Conservation (phyloP, 1,139 yeast genomes). For the Hanseniaspora uvarum region DNA sequence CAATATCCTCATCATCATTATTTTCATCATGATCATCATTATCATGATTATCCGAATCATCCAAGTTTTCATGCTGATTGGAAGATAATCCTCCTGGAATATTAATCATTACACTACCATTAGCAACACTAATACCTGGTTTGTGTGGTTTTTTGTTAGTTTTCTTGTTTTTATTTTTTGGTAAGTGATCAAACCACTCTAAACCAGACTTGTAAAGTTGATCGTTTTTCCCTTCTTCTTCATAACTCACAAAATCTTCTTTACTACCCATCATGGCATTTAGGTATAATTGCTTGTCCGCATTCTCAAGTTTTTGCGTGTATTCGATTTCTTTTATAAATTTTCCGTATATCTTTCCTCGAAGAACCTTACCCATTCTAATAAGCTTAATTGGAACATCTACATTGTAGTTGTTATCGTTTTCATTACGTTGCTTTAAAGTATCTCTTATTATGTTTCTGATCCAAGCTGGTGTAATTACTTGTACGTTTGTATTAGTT, state of each 20-base stretch:
- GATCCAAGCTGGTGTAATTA: conserved; percentile 37
- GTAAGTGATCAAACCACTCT: conserved; percentile 18
- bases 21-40: conserved; percentile 34
- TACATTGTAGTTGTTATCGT: neutral
- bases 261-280: conserved; percentile 23
- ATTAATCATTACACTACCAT: conserved; percentile 54
- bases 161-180: conserved; percentile 18
- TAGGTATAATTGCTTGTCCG: conserved; percentile 16
- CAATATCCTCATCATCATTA: conserved; percentile 6
- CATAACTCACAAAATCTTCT: conserved; percentile 15
- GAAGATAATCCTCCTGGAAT: conserved; percentile 22
- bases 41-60: conserved; percentile 26
- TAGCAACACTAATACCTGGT: conserved; percentile 31
- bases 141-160: conserved; percentile 21
- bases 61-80: neutral
- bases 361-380: conserved; percentile 13
- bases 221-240: conserved; percentile 18
- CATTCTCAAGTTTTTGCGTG: conserved; percentile 19
- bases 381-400: conserved; percentile 9
- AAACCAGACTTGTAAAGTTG: conserved; percentile 19
- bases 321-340: conserved; percentile 14
- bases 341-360: conserved; percentile 15
- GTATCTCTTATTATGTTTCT: conserved; percentile 37
- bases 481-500: conserved; percentile 28
- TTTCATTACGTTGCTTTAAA: conserved; percentile 20